Percentiles rank a stretch among this genome's conserved stretches.
phyloP scores from a whole-genome alignment of 306 rosid species.

The Cyamopsis tetragonoloba region DNA sequence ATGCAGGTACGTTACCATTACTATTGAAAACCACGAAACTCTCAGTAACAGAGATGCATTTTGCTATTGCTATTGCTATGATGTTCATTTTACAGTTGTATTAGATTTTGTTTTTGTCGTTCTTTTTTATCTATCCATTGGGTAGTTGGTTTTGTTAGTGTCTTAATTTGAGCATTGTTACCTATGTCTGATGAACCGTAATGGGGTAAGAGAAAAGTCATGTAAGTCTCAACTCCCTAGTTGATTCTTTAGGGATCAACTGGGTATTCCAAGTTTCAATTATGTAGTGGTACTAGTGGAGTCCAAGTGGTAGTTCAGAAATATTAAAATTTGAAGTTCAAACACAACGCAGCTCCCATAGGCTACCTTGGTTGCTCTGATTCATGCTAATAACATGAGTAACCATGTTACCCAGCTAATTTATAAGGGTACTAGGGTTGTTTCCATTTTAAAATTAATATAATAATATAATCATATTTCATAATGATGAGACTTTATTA shows the following conservation, averaged over 20 bases:
- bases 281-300: constrained; percentile 3
- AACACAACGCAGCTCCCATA: background rate
- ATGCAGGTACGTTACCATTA: constrained; percentile 69
- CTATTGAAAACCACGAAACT: constrained; percentile 16
- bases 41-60: constrained; percentile 6
- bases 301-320: background rate
- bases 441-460: constrained; percentile 1
- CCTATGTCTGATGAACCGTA: background rate
- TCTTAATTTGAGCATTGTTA: constrained; percentile 18
- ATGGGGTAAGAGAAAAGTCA: background rate
- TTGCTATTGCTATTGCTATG: background rate
- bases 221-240: constrained; percentile 12
- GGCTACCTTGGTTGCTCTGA: background rate
- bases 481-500: constrained; percentile 8
- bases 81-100: constrained; percentile 8
- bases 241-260: constrained; percentile 13
- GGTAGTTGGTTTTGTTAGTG: background rate
- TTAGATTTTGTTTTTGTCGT: constrained; percentile 9
- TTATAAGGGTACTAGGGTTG: background rate
- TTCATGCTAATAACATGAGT: background rate
- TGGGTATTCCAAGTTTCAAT: constrained; percentile 5
- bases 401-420: background rate
- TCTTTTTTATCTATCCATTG: background rate
- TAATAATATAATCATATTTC: background rate
- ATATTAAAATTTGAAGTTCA: constrained; percentile 17